phyloP scores from a whole-genome alignment of 768 basidiomycete genomes.

The Rhodotorula graminis region DNA sequence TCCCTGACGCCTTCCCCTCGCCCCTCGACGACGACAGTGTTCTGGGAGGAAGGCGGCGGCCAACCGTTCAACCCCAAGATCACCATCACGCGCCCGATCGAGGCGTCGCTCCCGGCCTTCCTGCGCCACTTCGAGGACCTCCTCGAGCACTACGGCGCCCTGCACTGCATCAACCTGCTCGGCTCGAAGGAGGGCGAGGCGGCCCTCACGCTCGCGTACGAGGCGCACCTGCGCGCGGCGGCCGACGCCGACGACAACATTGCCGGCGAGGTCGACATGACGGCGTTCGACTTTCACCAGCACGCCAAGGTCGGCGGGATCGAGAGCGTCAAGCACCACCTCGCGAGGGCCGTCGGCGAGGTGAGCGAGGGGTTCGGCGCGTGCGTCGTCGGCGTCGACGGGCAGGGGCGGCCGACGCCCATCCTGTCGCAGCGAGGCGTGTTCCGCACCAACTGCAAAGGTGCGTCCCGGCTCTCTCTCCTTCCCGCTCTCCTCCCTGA shows the following conservation, averaged over 20 bases:
- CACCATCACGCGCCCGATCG: conserved; percentile 86
- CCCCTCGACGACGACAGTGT: conserved; percentile 68
- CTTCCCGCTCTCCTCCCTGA: not conserved
- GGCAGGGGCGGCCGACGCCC: conserved; percentile 44
- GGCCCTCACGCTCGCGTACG: conserved; percentile 73
- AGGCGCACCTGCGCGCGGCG: conserved; percentile 59
- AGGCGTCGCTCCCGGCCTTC: conserved; percentile 91
- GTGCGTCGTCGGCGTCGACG: conserved; percentile 32
- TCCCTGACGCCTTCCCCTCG: too few species aligned
- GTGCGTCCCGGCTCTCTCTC: not conserved
- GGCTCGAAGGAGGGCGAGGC: conserved; percentile 90
- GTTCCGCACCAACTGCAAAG: conserved; percentile 85
- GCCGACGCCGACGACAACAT: conserved; percentile 29
- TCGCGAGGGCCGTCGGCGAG: conserved; percentile 47
- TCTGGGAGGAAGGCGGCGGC: conserved; percentile 97
- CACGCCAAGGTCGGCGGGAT: conserved; percentile 75
- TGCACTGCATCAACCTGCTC: conserved; percentile 85
- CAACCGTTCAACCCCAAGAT: conserved; percentile 84
- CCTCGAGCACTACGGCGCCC: conserved; percentile 73
- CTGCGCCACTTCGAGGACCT: conserved; percentile 86
- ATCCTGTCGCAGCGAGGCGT: conserved; percentile 87
- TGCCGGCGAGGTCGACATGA: conserved; percentile 51
- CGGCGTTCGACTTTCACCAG: conserved; percentile 91
- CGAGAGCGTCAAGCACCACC: conserved; percentile 71
- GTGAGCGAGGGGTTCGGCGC: conserved; percentile 36